phyloP scores from a whole-genome alignment of 2,329 filamentous ascomycete genomes.

The Grosmannia serpens region DNA sequence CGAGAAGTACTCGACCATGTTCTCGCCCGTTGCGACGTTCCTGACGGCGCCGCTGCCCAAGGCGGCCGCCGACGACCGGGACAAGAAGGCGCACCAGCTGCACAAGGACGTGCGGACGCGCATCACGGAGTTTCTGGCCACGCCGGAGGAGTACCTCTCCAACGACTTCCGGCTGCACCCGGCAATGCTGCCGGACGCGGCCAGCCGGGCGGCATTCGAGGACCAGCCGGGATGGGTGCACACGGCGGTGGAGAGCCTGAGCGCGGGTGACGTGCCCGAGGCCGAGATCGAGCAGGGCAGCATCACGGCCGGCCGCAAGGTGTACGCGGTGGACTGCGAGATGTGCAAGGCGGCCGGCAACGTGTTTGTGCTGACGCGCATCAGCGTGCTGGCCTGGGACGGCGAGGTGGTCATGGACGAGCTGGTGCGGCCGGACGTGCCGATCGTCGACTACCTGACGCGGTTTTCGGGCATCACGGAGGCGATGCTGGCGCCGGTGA shows the following conservation, averaged over 20 bases:
- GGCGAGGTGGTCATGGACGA: slow-evolving; percentile 75
- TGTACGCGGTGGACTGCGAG: slow-evolving; percentile 86
- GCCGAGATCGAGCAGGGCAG: slow-evolving; percentile 66
- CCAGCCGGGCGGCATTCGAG: slow-evolving; percentile 39
- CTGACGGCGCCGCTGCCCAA: slow-evolving; percentile 64
- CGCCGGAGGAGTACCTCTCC: slow-evolving; percentile 61
- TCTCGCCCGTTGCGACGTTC: slow-evolving; percentile 80
- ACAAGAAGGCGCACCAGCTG: slow-evolving; percentile 30
- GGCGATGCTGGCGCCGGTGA: slow-evolving; percentile 69
- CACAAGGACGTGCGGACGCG: slow-evolving; percentile 61
- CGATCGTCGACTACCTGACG: slow-evolving; percentile 90
- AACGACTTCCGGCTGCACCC: slow-evolving; percentile 83
- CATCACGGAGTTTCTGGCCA: slow-evolving; percentile 70
- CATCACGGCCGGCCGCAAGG: slow-evolving; percentile 66
- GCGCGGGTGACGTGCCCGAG: slow-evolving; percentile 58
- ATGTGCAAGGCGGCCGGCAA: slow-evolving; percentile 85
- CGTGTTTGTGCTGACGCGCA: slow-evolving; percentile 73
- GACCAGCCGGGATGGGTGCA: slow-evolving; percentile 71
- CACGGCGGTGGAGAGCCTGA: slow-evolving; percentile 54
- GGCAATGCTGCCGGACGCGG: slow-evolving; percentile 48
- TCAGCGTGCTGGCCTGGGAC: slow-evolving; percentile 80
- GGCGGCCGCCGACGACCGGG: slow-evolving; percentile 50
- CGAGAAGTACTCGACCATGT: slow-evolving; percentile 61
- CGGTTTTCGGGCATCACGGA: slow-evolving; percentile 86
- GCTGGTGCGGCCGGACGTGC: slow-evolving; percentile 77